phyloP scores from a whole-genome alignment of 2,329 filamentous ascomycete genomes.

The Apiospora marii region DNA sequence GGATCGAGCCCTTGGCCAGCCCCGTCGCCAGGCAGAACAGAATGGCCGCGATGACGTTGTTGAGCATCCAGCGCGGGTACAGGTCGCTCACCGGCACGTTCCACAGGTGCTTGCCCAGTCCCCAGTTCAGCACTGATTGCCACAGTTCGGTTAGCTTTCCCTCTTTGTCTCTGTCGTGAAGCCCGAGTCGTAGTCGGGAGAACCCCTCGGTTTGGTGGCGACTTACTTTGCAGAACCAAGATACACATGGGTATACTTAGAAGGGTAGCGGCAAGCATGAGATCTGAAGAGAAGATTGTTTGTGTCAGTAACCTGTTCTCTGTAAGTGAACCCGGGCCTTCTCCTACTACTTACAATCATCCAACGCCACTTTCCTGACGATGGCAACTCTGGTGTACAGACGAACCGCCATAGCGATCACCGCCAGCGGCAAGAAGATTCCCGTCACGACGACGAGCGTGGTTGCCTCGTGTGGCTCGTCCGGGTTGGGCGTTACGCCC shows the following conservation, averaged over 20 bases:
- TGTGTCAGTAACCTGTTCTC: background rate
- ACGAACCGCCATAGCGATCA: slow-evolving; percentile 28
- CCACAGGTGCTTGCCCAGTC: slow-evolving; percentile 35
- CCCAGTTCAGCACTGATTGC: slow-evolving; percentile 33
- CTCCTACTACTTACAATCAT: slow-evolving; percentile 30
- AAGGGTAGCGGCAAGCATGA: slow-evolving; percentile 27
- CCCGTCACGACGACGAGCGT: slow-evolving; percentile 27
- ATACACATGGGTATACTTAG: slow-evolving; percentile 25
- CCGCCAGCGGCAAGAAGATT: slow-evolving; percentile 31
- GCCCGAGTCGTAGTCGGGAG: too few species aligned
- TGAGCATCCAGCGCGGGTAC: slow-evolving; percentile 27
- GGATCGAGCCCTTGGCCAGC: slow-evolving; percentile 38
- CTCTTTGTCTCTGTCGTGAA: background rate
- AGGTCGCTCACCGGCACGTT: slow-evolving; percentile 30
- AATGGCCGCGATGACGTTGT: slow-evolving; percentile 34
- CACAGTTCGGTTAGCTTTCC: background rate
- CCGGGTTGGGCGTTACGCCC: slow-evolving; percentile 27
- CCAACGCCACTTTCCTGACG: slow-evolving; percentile 29
- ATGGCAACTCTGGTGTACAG: slow-evolving; percentile 31
- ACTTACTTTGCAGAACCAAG: slow-evolving; percentile 29
- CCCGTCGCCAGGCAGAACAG: slow-evolving; percentile 34
- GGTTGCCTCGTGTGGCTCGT: slow-evolving; percentile 25
- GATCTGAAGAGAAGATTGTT: background rate
- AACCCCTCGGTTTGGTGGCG: too few species aligned
- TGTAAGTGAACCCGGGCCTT: background rate